Conservation (phyloP, 169 alveolate genomes). For the Plasmodium knowlesi region DNA sequence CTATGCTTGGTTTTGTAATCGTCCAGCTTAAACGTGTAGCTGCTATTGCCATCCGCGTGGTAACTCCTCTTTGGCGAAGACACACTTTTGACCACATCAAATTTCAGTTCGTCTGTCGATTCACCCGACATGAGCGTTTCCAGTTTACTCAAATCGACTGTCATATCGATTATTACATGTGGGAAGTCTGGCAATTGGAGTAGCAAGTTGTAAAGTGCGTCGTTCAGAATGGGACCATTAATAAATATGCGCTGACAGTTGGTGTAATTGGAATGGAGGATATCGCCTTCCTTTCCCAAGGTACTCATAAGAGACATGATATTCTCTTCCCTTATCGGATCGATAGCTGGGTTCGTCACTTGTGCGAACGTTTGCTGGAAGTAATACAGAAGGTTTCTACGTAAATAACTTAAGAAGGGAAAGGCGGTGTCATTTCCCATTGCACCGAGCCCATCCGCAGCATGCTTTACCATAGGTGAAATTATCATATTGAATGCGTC, state of each 20-base stretch:
- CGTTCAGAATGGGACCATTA: slow-evolving; percentile 73
- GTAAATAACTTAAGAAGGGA: slow-evolving; percentile 77
- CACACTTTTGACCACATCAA: slow-evolving; percentile 4
- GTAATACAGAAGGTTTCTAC: slow-evolving; percentile 78
- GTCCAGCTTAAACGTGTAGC: not conserved
- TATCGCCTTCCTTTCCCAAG: slow-evolving; percentile 81
- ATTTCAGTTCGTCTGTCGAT: not conserved
- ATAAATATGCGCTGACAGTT: slow-evolving; percentile 72
- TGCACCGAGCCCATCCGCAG: slow-evolving; percentile 76
- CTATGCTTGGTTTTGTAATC: not conserved
- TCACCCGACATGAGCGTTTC: slow-evolving; percentile 46
- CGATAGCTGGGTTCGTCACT: slow-evolving; percentile 87
- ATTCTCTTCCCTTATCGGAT: slow-evolving; percentile 84
- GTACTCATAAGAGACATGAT: slow-evolving; percentile 83
- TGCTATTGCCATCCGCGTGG: not conserved
- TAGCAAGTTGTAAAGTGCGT: slow-evolving; percentile 51
- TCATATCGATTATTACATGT: slow-evolving; percentile 61
- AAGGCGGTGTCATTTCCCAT: slow-evolving; percentile 78
- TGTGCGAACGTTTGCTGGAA: slow-evolving; percentile 84
- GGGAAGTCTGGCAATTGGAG: slow-evolving; percentile 72
- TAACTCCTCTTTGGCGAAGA: not conserved
- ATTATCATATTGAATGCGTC: slow-evolving; percentile 75
- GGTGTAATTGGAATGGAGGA: slow-evolving; percentile 41
- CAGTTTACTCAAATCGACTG: slow-evolving; percentile 22
- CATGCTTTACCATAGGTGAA: slow-evolving; percentile 74